These are phyloP conservation scores for Zygoascus biomembranicola DNA, from an alignment of 805 yeast genomes.

Conservation along the genomic window DNA sequence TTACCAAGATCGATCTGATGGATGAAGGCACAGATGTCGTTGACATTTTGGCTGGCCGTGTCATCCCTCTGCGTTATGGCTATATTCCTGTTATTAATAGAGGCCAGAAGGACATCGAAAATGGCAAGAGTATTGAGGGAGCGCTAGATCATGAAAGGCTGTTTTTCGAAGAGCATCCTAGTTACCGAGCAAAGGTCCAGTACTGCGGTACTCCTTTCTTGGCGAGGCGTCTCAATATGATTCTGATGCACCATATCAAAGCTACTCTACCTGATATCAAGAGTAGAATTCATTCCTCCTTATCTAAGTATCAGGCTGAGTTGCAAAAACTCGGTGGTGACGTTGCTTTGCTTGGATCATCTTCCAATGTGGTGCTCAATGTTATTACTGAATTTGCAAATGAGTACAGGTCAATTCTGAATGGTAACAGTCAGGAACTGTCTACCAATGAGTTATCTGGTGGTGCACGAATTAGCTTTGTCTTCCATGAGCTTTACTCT, in stretches of 20 bases:
- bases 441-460: conserved; percentile 88
- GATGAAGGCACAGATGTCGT: conserved; percentile 96
- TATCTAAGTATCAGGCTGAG: conserved; percentile 80
- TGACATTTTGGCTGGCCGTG: conserved; percentile 91
- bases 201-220: conserved; percentile 96
- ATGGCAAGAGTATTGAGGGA: conserved; percentile 75
- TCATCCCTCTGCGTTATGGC: conserved; percentile 91
- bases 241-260: conserved; percentile 83
- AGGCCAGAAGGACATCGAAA: conserved; percentile 93
- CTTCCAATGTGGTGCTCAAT: conserved; percentile 81
- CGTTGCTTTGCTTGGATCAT: conserved; percentile 70
- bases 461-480: conserved; percentile 96
- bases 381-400: conserved; percentile 91
- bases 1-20: conserved; percentile 95
- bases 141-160: conserved; percentile 77
- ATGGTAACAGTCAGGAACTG: conserved; percentile 89
- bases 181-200: conserved; percentile 84
- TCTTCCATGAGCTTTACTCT: conserved; percentile 92
- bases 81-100: conserved; percentile 95
- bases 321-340: conserved; percentile 53
- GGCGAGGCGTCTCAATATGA: conserved; percentile 85
- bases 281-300: conserved; percentile 75
- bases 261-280: conserved; percentile 89
- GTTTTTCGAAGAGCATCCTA: conserved; percentile 79
- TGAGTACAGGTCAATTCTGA: conserved; percentile 83